Base-by-base conservation (phyloP, 768 basidiomycete species). In the Macrolepiota fuliginosa region DNA sequence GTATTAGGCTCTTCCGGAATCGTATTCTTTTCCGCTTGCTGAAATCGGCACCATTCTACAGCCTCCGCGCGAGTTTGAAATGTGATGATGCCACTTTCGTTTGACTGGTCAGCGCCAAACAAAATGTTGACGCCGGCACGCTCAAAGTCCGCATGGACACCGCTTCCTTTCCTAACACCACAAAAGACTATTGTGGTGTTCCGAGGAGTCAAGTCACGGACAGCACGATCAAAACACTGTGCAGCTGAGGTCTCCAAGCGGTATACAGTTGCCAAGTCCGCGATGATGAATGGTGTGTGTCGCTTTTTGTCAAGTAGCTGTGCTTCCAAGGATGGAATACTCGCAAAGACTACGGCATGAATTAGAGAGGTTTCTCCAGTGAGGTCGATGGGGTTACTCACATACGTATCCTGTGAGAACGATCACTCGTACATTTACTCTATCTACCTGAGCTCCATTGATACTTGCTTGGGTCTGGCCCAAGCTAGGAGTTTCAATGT, bases 331-430 rank as follows among this genome's bases (percentile, higher is more conserved):
- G 56, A 57, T 13, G 56, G 56, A 15, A 57, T 54, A 17, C 60
- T 53, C 13, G 51, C 45, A 12, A 61, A 56, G 35, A 52, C 29
- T 56, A 7, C 29, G 7, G 7, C 29, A 32, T 32, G 29, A 32
- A 7, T 32, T 32, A n/a, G 29, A 32, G 29, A 3, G 29, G 7
- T 32, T 7, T 32, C 7, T 7, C 7, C 29, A 32, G 29, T 32
- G 29, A 32, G 29, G 3, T 32, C 7, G 29, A 32, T 32, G 3
- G 29, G 29, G 3, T 9, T 1, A 62, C 63, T 62, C 52, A 64
- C 63, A 64, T 54, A 62, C 61, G 52, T 64, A 64, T 27, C 63
- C 63, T 27, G 63, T 56, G 22, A 64, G 50, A 24, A 45, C 49
- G 40, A 64, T 27, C 19, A 62, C 55, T 12, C 61, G 47, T 3